Percentiles rank a stretch among this genome's conserved stretches.
Conservation (phyloP, 2,329 filamentous ascomycete genomes). For the Phoma herbarum region DNA sequence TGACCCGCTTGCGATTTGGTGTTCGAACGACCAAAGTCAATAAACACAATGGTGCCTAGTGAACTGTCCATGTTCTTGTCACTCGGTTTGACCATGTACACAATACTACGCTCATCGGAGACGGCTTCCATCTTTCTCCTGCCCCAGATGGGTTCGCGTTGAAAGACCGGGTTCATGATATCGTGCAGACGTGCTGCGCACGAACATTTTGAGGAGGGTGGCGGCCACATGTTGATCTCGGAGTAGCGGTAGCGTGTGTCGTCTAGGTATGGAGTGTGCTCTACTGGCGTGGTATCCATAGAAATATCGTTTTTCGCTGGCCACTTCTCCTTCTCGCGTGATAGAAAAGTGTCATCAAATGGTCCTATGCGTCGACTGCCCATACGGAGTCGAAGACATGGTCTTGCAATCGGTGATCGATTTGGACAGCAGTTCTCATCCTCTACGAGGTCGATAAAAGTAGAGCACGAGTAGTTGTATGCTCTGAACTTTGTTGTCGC, state of each 20-base stretch:
- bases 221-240: constrained; percentile 48
- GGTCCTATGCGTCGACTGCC: constrained; percentile 55
- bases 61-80: background rate
- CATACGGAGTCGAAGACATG: constrained; percentile 61
- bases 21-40: constrained; percentile 41
- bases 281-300: background rate
- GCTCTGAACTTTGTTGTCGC: constrained; percentile 63
- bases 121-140: constrained; percentile 35
- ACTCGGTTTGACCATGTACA: constrained; percentile 46
- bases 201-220: constrained; percentile 34
- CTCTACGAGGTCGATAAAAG: constrained; percentile 69
- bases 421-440: constrained; percentile 53
- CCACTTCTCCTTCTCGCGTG: background rate
- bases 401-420: constrained; percentile 26
- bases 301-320: background rate
- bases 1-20: background rate
- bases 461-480: constrained; percentile 63
- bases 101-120: constrained; percentile 45
- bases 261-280: constrained; percentile 18
- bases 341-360: background rate
- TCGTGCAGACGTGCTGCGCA: constrained; percentile 43
- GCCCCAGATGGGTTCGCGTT: background rate
- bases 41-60: constrained; percentile 42
- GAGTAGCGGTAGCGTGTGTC: constrained; percentile 40
- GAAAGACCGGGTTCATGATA: constrained; percentile 43